Conservation (phyloP, 305 asterid species). For the Withania somnifera region DNA sequence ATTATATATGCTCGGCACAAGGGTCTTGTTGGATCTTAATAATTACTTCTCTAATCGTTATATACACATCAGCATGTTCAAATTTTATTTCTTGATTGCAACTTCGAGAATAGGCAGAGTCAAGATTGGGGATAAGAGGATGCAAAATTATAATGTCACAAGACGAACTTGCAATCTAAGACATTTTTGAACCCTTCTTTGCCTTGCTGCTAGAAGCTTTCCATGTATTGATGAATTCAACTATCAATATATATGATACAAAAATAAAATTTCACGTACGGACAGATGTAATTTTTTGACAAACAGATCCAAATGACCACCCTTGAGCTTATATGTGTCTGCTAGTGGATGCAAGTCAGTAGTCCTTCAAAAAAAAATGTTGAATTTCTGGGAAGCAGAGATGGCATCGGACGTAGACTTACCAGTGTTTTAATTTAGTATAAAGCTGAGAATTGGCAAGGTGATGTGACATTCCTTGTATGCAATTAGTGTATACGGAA, state of each 20-base stretch:
- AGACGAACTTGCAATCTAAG: not conserved
- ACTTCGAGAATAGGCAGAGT: not conserved
- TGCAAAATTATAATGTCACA: not conserved
- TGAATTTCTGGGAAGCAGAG: no score
- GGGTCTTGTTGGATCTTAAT: slow-evolving; percentile 62
- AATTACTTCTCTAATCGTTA: not conserved
- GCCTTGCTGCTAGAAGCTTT: not conserved
- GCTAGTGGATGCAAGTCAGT: not conserved
- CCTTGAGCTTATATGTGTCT: not conserved
- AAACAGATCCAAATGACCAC: not conserved
- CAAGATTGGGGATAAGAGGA: not conserved
- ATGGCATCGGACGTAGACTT: no score
- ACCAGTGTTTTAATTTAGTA: no score
- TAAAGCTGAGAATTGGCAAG: no score
- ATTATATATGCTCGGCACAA: slow-evolving; percentile 65
- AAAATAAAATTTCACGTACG: not conserved
- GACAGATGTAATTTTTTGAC: not conserved
- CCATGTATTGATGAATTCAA: not conserved
- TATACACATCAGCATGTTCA: not conserved
- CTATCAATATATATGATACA: not conserved
- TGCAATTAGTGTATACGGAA: no score
- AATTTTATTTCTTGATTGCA: not conserved
- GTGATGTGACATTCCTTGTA: no score
- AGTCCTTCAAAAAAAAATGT: no score
- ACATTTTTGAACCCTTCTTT: not conserved